Evolutionary conservation across 257 asterid species (phyloP).

Genomic region (Thymus mandschuricus): DNA sequence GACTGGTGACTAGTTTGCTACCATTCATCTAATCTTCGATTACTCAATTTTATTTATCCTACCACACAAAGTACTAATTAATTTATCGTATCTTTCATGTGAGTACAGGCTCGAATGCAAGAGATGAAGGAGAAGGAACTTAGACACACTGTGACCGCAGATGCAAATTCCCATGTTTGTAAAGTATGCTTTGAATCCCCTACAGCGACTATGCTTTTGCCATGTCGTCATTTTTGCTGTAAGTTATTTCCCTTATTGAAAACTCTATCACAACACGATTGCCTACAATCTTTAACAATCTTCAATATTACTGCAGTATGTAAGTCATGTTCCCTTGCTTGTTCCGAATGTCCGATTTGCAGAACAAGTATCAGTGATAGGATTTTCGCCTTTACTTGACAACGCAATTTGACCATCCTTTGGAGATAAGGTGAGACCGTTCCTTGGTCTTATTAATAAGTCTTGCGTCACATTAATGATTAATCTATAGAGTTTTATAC

Average conservation of each 20-base stretch:
- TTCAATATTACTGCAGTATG: conserved; percentile 66
- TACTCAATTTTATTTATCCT: too few relatives aligned
- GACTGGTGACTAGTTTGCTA: too few relatives aligned
- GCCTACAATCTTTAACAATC: conserved; percentile 26
- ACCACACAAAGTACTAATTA: too few relatives aligned
- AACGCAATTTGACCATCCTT: conserved; percentile 25
- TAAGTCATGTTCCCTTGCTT: conserved; percentile 93
- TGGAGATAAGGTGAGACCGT: conserved; percentile 38
- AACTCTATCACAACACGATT: conserved; percentile 3
- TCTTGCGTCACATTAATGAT: neutral
- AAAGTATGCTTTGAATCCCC: conserved; percentile 94
- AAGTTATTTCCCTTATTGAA: conserved; percentile 41
- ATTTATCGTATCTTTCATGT: conserved; percentile 16
- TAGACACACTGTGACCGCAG: conserved; percentile 66
- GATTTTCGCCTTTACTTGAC: conserved; percentile 78
- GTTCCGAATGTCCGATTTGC: conserved; percentile 90
- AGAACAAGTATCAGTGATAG: conserved; percentile 75
- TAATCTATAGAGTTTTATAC: neutral
- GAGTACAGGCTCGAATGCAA: conserved; percentile 81
- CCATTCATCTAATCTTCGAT: too few relatives aligned
- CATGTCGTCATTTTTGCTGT: conserved; percentile 98
- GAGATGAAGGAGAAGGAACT: conserved; percentile 96
- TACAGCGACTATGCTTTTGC: conserved; percentile 93
- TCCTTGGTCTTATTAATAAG: neutral
- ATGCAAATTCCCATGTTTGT: conserved; percentile 79